A percentile compares a stretch with the other conserved stretches of the same genome.
phyloP scores from a whole-genome alignment of 1,139 yeast genomes.

The Yamadazyma epiphylla region DNA sequence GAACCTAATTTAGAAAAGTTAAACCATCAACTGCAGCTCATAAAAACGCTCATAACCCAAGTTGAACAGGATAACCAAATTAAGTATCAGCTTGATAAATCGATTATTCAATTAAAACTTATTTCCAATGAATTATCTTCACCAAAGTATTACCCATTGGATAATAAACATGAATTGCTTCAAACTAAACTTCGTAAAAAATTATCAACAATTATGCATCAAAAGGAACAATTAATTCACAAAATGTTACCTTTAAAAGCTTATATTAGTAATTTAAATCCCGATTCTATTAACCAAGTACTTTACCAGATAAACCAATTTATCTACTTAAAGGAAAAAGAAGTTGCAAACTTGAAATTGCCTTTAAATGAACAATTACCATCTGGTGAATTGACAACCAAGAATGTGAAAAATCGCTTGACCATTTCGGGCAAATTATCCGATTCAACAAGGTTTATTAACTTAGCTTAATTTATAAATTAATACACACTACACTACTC shows the following conservation, averaged over 20 bases:
- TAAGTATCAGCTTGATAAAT: slow-evolving; percentile 9
- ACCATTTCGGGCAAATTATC: too few relatives aligned
- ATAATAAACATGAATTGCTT: slow-evolving; percentile 16
- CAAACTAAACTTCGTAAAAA: slow-evolving; percentile 18
- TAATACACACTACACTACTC: too few relatives aligned
- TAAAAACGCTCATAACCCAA: neutral
- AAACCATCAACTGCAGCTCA: slow-evolving; percentile 2
- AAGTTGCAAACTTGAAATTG: slow-evolving; percentile 12
- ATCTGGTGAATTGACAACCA: neutral
- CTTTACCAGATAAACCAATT: slow-evolving; percentile 20
- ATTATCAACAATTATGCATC: slow-evolving; percentile 12
- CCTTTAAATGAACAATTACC: neutral
- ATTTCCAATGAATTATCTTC: slow-evolving; percentile 1
- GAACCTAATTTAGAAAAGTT: slow-evolving; percentile 1
- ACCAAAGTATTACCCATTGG: slow-evolving; percentile 18
- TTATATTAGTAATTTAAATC: slow-evolving; percentile 11
- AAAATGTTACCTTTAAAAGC: slow-evolving; percentile 26
- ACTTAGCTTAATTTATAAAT: too few relatives aligned
- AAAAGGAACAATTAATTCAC: slow-evolving; percentile 17
- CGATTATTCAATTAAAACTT: slow-evolving; percentile 8
- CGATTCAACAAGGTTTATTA: too few relatives aligned
- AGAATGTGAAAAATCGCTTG: too few relatives aligned
- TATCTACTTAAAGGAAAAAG: slow-evolving; percentile 12
- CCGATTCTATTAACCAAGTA: slow-evolving; percentile 19
- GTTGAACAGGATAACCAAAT: slow-evolving; percentile 4